These are phyloP conservation scores for Acacia confusa DNA, from an alignment of 306 rosid species.

Conservation along the genomic window DNA sequence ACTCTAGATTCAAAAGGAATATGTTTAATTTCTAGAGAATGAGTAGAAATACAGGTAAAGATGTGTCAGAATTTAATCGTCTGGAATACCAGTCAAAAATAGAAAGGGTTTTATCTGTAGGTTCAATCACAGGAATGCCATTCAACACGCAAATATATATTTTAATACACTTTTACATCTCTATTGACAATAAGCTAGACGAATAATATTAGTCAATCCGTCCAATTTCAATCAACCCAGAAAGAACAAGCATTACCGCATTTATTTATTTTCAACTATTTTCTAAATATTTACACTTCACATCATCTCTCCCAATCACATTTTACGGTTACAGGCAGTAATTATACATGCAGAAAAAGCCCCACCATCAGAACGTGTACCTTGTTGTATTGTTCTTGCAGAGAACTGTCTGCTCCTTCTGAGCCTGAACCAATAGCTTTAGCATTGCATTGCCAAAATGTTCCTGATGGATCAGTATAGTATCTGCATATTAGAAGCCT, in stretches of 20 bases:
- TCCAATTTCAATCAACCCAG: not conserved
- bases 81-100: not conserved
- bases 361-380: conserved; percentile 33
- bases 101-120: not conserved
- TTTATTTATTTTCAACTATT: not conserved
- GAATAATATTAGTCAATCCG: not conserved
- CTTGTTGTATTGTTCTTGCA: conserved; percentile 98
- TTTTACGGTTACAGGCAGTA: conserved; percentile 2
- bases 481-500: conserved; percentile 56
- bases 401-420: conserved; percentile 98
- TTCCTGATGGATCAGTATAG: conserved; percentile 97
- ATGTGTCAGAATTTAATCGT: not conserved
- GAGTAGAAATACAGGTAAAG: not conserved
- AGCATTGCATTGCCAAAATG: conserved; percentile 99
- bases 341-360: conserved; percentile 3
- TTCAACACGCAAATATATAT: not conserved
- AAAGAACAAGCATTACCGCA: not conserved
- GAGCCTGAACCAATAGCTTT: conserved; percentile 99
- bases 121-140: not conserved
- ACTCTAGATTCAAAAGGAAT: not conserved
- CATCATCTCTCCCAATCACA: conserved; percentile 2
- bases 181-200: not conserved
- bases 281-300: not conserved
- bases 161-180: not conserved
- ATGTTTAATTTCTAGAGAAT: not conserved